Conservation (phyloP, 2,329 filamentous ascomycete species). For the Cadophora malorum region DNA sequence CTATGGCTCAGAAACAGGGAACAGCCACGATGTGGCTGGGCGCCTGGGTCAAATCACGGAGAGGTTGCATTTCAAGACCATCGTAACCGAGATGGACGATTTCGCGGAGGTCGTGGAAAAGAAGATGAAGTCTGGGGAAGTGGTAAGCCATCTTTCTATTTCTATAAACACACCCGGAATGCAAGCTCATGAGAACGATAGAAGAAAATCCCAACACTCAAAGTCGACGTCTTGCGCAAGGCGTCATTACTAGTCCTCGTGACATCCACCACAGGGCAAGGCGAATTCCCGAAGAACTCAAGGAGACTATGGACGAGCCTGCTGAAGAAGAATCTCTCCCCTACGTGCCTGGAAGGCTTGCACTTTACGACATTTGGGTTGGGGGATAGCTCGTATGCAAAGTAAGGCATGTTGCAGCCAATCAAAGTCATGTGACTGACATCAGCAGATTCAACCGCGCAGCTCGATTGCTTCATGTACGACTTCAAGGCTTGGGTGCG, state of each 20-base stretch:
- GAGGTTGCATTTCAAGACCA: conserved; percentile 78
- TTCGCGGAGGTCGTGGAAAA: conserved; percentile 18
- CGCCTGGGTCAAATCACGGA: conserved; percentile 79
- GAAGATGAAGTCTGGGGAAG: conserved; percentile 57
- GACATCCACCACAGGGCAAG: conserved; percentile 92
- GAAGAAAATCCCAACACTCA: conserved; percentile 6
- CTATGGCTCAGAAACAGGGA: conserved; percentile 95
- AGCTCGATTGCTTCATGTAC: conserved; percentile 83
- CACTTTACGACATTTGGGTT: conserved; percentile 87
- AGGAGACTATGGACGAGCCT: conserved; percentile 84
- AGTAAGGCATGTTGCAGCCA: conserved; percentile 58
- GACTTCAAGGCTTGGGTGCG: conserved; percentile 84
- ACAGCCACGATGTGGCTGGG: conserved; percentile 87
- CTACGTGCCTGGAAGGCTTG: conserved; percentile 70
- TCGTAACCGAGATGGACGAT: conserved; percentile 76
- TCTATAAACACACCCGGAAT: conserved; percentile 2
- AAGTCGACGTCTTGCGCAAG: conserved; percentile 53
- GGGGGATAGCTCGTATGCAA: conserved; percentile 92
- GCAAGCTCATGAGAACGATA: conserved; percentile 45
- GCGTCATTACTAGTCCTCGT: conserved; percentile 75
- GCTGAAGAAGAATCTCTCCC: conserved; percentile 76
- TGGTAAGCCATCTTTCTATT: conserved; percentile 61
- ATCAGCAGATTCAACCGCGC: conserved; percentile 84
- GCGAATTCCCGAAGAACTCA: conserved; percentile 87
- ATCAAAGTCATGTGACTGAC: conserved; percentile 25